Percentiles rank a stretch among this genome's conserved stretches.
Evolutionary conservation across 2,329 filamentous ascomycete genomes (phyloP).

Genomic region (Rhinocladiella mackenziei): DNA sequence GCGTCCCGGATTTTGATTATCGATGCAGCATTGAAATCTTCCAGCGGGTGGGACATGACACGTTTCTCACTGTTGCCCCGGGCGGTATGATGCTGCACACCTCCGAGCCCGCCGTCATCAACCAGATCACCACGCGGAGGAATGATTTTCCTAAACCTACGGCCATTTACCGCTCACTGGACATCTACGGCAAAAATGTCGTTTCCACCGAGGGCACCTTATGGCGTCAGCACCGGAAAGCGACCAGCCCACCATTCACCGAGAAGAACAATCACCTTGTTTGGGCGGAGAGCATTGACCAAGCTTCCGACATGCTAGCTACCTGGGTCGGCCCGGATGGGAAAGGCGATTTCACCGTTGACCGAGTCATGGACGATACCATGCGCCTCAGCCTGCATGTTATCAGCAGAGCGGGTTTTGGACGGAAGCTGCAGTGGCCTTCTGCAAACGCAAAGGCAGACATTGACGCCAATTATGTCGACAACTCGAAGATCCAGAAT

Average conservation of each 20-base stretch:
- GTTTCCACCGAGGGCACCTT: constrained; percentile 63
- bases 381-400: constrained; percentile 60
- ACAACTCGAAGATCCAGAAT: constrained; percentile 34
- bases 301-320: constrained; percentile 59
- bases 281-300: constrained; percentile 59
- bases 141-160: constrained; percentile 70
- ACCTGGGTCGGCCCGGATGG: constrained; percentile 52
- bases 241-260: constrained; percentile 67
- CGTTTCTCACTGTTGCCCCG: constrained; percentile 62
- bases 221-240: constrained; percentile 71
- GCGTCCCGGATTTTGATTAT: constrained; percentile 28
- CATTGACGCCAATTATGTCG: constrained; percentile 42
- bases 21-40: constrained; percentile 48
- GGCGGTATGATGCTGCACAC: constrained; percentile 52
- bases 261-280: constrained; percentile 69
- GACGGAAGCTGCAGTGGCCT: constrained; percentile 54
- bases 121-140: constrained; percentile 61
- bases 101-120: constrained; percentile 61
- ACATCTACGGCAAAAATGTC: constrained; percentile 68
- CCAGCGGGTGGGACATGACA: constrained; percentile 54
- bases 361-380: constrained; percentile 58
- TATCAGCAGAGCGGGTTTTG: constrained; percentile 69
- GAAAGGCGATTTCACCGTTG: constrained; percentile 48
- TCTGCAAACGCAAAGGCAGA: constrained; percentile 47
- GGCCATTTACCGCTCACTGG: constrained; percentile 55